These are phyloP conservation scores for Streptanthus diversifolius DNA, from an alignment of 345 rosid species.

Conservation along the genomic window DNA sequence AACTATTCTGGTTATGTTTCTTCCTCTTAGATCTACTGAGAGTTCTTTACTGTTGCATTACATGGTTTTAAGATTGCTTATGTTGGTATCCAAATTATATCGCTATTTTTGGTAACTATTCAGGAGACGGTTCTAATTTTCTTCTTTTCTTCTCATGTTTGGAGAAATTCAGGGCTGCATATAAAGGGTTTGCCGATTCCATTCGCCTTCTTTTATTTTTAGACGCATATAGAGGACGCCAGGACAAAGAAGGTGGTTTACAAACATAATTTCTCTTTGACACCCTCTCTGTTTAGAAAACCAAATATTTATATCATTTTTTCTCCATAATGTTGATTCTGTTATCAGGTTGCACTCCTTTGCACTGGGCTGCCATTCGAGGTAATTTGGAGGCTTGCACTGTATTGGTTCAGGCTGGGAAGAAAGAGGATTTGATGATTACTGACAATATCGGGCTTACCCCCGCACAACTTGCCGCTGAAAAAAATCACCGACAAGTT, in stretches of 20 bases:
- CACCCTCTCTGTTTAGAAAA: neutral
- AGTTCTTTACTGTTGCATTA: neutral
- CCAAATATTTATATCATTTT: neutral
- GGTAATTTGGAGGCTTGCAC: constrained; percentile 99
- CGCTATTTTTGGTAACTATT: neutral
- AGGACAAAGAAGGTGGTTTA: constrained; percentile 82
- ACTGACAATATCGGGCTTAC: constrained; percentile 92
- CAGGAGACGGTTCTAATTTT: constrained; percentile 2
- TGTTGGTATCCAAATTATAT: neutral
- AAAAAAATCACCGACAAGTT: constrained; percentile 97
- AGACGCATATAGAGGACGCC: constrained; percentile 93
- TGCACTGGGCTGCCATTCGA: constrained; percentile 98
- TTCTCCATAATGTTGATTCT: constrained; percentile 8
- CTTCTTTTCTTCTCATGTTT: constrained; percentile 30
- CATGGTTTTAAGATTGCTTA: constrained; percentile 12
- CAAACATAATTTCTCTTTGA: neutral
- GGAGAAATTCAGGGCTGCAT: constrained; percentile 89
- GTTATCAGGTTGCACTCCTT: constrained; percentile 86
- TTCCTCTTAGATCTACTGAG: neutral
- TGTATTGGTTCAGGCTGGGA: constrained; percentile 95
- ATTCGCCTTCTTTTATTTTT: constrained; percentile 89
- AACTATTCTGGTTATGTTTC: neutral
- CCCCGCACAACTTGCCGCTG: constrained; percentile 98
- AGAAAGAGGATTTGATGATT: constrained; percentile 84
- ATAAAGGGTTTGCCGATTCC: constrained; percentile 96